Base-by-base conservation (phyloP, 2,329 filamentous ascomycete species). In the Hansfordia pulvinata region DNA sequence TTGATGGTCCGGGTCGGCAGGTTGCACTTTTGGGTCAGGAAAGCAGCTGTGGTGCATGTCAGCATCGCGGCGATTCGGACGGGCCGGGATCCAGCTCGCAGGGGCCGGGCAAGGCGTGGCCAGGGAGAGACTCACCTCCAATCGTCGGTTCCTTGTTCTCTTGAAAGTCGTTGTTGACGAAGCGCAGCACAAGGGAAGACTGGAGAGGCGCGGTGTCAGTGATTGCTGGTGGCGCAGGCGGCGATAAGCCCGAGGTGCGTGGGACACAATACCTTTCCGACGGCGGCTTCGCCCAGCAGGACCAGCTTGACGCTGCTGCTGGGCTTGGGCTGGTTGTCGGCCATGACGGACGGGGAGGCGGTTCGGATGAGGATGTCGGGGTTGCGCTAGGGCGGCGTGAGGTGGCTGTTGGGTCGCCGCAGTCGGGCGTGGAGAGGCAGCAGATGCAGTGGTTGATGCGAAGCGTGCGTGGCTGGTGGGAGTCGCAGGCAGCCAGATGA, bases 251-350 rank as follows among this genome's bases (percentile, higher is more conserved):
- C 18, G 17, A 17, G 23, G 18, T 21, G 20, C 17, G 20, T 27
- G 15, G 22, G 19, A 26, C 17, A 23, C 39, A 54, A 35, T 64
- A 93, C 90, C 79, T 98, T 98, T 72, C 90, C 90, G 31, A 98
- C 90, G 34, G 90, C 90, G 37, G 90, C 90, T 62, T 98, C 90
- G 41, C 90, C 90, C 31, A 98, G 76, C 50, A 98, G 72, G 39
- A 98, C 90, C 42, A 98, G 79, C 77, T 98, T 98, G 54, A 98
- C 90, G 63, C 90, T 98, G 75, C 86, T 96, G 68, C 86, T 96
- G 36, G 90, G 90, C 64, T 96, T 98, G 34, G 84, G 80, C 43
- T 75, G 65, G 50, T 69, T 64, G 42, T 86, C 80, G 49, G 78
- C 73, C 81, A 86, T 88, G 29, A 40, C 40, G 35, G 27, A 24